phyloP scores from a whole-genome alignment of 164 flowering plant species.

The Cinnamomum micranthum region DNA sequence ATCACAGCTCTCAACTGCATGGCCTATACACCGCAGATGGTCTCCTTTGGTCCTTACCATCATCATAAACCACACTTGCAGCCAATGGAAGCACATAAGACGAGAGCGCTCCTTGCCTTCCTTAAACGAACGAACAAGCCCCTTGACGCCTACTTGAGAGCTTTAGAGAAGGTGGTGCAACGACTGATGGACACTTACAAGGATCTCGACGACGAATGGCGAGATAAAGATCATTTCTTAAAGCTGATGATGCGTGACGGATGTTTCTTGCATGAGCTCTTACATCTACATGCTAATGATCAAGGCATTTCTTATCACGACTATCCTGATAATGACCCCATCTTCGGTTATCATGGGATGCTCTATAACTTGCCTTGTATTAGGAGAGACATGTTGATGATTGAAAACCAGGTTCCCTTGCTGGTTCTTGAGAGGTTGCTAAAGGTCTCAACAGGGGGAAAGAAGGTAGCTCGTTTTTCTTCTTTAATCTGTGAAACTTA shows the following conservation, averaged over 20 bases:
- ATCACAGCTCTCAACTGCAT: background rate
- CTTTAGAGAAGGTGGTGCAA: background rate
- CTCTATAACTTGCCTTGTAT: constrained; percentile 6
- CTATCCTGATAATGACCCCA: constrained; percentile 5
- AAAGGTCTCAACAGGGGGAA: background rate
- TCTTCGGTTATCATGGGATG: constrained; percentile 9
- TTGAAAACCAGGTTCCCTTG: constrained; percentile 21
- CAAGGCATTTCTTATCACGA: background rate
- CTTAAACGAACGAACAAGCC: background rate
- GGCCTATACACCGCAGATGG: constrained; percentile 8
- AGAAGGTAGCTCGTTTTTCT: background rate
- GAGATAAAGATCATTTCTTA: constrained; percentile 4
- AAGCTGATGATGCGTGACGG: constrained; percentile 14
- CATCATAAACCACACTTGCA: constrained; percentile 3
- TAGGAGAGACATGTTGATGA: constrained; percentile 19
- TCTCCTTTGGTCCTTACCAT: constrained; percentile 21
- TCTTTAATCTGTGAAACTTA: no score
- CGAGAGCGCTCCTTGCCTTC: constrained; percentile 9
- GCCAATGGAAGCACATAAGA: constrained; percentile 17
- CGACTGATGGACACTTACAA: constrained; percentile 7
- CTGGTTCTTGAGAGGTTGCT: constrained; percentile 9
- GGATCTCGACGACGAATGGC: background rate
- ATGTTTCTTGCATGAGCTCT: constrained; percentile 15
- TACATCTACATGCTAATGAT: background rate
- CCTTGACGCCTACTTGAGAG: background rate